Evolutionary conservation across 1,139 yeast species (phyloP).

Genomic region (Hanseniaspora sp.): DNA sequence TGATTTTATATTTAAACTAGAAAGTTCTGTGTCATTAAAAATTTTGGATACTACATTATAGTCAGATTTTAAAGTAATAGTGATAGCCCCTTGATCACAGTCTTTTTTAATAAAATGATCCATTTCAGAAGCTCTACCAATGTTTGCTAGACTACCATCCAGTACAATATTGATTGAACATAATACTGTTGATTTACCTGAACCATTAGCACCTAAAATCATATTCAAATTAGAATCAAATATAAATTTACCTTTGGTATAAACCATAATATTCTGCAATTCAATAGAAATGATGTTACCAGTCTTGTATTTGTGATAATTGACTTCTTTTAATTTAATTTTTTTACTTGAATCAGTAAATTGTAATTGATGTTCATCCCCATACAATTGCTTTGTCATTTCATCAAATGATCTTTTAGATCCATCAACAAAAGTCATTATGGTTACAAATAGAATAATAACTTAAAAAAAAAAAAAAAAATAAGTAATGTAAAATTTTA

Average conservation of each 20-base stretch:
- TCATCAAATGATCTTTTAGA: slow-evolving; percentile 11
- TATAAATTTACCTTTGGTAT: slow-evolving; percentile 61
- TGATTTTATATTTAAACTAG: slow-evolving; percentile 24
- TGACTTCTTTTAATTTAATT: slow-evolving; percentile 18
- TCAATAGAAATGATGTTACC: slow-evolving; percentile 64
- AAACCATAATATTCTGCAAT: slow-evolving; percentile 72
- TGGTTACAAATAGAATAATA: too few relatives aligned
- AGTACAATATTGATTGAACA: slow-evolving; percentile 88
- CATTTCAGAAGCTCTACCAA: slow-evolving; percentile 64
- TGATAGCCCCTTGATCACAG: slow-evolving; percentile 43
- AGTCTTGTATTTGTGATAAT: slow-evolving; percentile 28
- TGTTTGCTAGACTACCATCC: slow-evolving; percentile 65
- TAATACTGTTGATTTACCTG: slow-evolving; percentile 89
- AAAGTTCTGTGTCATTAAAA: slow-evolving; percentile 25
- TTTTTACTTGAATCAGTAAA: slow-evolving; percentile 18
- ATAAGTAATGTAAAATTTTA: too few relatives aligned
- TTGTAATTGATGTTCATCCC: not conserved
- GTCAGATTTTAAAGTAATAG: slow-evolving; percentile 50
- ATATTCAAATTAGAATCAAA: slow-evolving; percentile 79
- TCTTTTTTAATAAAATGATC: slow-evolving; percentile 74
- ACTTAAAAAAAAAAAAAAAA: too few relatives aligned
- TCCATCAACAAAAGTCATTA: not conserved
- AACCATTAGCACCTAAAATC: slow-evolving; percentile 95
- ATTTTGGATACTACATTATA: not conserved
- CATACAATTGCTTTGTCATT: not conserved